phyloP scores from a whole-genome alignment of 805 yeast species.

The Wickerhamomyces strasburgensis region DNA sequence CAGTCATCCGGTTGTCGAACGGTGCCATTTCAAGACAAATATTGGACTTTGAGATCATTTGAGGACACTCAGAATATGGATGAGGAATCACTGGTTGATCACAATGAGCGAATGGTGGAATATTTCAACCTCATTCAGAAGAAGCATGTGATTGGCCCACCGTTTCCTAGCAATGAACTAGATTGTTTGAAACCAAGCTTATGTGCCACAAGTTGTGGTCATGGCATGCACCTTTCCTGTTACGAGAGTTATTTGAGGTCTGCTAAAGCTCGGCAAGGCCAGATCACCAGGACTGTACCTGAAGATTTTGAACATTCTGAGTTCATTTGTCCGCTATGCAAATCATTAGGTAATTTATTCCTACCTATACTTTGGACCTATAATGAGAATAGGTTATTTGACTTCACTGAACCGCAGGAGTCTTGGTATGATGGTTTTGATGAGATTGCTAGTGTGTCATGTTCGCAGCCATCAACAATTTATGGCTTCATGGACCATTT shows the following conservation, averaged over 20 bases:
- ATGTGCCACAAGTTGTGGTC: conserved; percentile 76
- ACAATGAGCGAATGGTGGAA: conserved; percentile 32
- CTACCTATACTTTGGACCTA: conserved; percentile 65
- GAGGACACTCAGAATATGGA: conserved; percentile 33
- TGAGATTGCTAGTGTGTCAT: conserved; percentile 4
- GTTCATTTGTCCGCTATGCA: conserved; percentile 87
- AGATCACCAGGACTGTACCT: conserved; percentile 78
- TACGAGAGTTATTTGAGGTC: conserved; percentile 58
- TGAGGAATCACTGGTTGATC: conserved; percentile 9
- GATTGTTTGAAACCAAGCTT: conserved; percentile 31
- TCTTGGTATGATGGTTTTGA: conserved; percentile 20
- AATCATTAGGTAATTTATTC: conserved; percentile 77
- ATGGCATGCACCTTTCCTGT: conserved; percentile 86
- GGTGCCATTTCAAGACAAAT: conserved; percentile 57
- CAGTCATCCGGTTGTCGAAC: conserved; percentile 56
- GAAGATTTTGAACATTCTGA: conserved; percentile 68
- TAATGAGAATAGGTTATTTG: conserved; percentile 32
- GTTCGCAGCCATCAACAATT: conserved; percentile 4
- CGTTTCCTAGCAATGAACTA: conserved; percentile 35
- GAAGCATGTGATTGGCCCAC: conserved; percentile 59
- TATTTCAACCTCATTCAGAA: conserved; percentile 35
- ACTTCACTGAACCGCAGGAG: conserved; percentile 7
- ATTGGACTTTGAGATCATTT: conserved; percentile 64
- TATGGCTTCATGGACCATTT: conserved; percentile 11
- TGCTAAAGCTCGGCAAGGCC: conserved; percentile 53